phyloP scores from a whole-genome alignment of 2,329 filamentous ascomycete species.

The Beauveria sp. region DNA sequence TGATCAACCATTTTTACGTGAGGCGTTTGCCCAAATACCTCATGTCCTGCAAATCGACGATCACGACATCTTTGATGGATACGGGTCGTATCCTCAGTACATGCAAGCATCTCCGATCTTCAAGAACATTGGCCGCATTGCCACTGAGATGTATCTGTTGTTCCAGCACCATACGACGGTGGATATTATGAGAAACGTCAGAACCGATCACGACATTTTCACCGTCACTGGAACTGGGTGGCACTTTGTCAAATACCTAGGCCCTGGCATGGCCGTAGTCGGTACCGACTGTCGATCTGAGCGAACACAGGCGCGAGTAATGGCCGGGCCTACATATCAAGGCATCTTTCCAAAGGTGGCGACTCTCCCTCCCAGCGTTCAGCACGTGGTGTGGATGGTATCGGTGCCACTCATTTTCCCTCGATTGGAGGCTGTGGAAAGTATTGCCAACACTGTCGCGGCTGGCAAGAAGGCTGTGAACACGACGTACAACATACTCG shows the following conservation, averaged over 20 bases:
- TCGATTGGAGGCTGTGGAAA: constrained; percentile 83
- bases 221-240: constrained; percentile 95
- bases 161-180: constrained; percentile 98
- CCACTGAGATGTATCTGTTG: constrained; percentile 93
- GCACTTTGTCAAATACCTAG: constrained; percentile 97
- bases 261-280: constrained; percentile 81
- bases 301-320: constrained; percentile 79
- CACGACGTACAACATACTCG: constrained; percentile 90
- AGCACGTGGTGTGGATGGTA: constrained; percentile 95
- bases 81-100: constrained; percentile 93
- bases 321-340: constrained; percentile 95
- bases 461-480: constrained; percentile 96
- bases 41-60: constrained; percentile 91
- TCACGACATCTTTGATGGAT: constrained; percentile 97
- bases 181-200: constrained; percentile 84
- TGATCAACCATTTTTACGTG: constrained; percentile 87
- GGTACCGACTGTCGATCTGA: constrained; percentile 91
- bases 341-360: constrained; percentile 95
- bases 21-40: constrained; percentile 96
- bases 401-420: constrained; percentile 89
- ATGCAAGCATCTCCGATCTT: constrained; percentile 98
- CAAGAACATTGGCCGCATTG: constrained; percentile 93
- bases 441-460: constrained; percentile 81
- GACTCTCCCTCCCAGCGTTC: constrained; percentile 80
- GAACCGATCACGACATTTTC: constrained; percentile 84